Base-by-base conservation (phyloP, 768 basidiomycete genomes). In the Macrocybe gigantea region DNA sequence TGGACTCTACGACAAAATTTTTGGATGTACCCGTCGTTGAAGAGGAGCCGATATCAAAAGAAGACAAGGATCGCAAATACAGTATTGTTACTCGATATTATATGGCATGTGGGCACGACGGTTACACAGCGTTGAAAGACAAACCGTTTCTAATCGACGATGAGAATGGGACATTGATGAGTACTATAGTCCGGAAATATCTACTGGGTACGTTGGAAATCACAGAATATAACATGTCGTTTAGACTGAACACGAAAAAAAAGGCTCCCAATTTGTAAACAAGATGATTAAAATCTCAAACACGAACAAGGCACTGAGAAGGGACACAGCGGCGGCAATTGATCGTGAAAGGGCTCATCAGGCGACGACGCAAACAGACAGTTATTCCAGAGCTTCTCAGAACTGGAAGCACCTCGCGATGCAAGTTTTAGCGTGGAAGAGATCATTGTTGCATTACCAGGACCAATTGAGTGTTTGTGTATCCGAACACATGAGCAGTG, bases 71-170 rank as follows among this genome's bases (percentile, higher is more conserved):
- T 1, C 71, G 74, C 55, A 82, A 68, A 51, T 94, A 93, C 64
- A 83, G 74, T 41, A 74, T 96, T 31, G 83, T 94, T 33, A 92
- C 89, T n/a, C 71, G 91, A 56, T 78, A 91, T 48, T 96, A 94
- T 56, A 76, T 94, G 85, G 81, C 84, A 2, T 68, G 80, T 53
- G 89, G 88, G 0, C 88, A 91, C 53, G 92, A 94, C 56, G 93
- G 93, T 0, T 96, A 82, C 64, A 64, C 67, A 0, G 73, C 83
- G 1, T 69, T 95, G 32, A 80, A 79, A 53, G 81, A 78, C 13
- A 72, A 79, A 14, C 72, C 72, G 49, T 82, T 81, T 55, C 75
- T 94, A 36, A 74, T 94, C 22, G 90, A 93, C 56, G 84, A 91
- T 49, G 93, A 96, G 63, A 75, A 77, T 45, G 93, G 92, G 7